Percentiles rank a stretch among this genome's conserved stretches.
These are phyloP conservation scores for Myxozyma vanderwaltii DNA, from an alignment of 805 yeast genomes.

Conservation along the genomic window DNA sequence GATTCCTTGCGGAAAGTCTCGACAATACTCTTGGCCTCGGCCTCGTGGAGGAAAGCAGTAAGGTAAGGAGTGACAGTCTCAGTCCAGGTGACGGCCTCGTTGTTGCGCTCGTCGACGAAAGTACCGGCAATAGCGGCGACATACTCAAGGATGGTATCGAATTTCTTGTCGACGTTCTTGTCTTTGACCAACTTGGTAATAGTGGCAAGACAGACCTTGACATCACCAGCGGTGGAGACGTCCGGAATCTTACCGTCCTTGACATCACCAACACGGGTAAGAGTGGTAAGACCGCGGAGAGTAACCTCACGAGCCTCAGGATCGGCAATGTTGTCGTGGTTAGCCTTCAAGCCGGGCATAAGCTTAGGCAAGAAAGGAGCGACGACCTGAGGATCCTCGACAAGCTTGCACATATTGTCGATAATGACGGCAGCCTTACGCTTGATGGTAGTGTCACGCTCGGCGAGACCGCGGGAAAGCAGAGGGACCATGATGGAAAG, in stretches of 20 bases:
- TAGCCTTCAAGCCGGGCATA: constrained; percentile 93
- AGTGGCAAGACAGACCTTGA: constrained; percentile 79
- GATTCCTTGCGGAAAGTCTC: constrained; percentile 96
- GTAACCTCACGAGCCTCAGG: constrained; percentile 99
- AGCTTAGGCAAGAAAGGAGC: constrained; percentile 97
- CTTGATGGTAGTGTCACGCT: constrained; percentile 99
- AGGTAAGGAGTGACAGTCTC: constrained; percentile 88
- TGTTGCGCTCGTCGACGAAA: constrained; percentile 95
- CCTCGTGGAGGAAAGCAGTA: constrained; percentile 93
- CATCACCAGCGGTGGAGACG: constrained; percentile 98
- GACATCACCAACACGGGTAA: constrained; percentile 98
- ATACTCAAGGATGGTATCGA: constrained; percentile 74
- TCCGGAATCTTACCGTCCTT: constrained; percentile 91
- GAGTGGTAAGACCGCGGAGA: constrained; percentile 92
- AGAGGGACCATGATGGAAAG: constrained; percentile 99
- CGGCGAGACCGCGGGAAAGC: constrained; percentile 98
- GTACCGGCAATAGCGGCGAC: constrained; percentile 98
- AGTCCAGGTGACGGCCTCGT: constrained; percentile 90
- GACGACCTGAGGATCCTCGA: constrained; percentile 99
- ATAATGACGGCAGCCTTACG: constrained; percentile 99
- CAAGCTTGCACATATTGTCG: constrained; percentile 99
- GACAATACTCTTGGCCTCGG: constrained; percentile 82
- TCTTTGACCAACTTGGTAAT: constrained; percentile 71
- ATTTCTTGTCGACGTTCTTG: constrained; percentile 66
- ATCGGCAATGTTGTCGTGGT: constrained; percentile 96